Percentiles rank a stretch among this genome's conserved stretches.
Conservation (phyloP, 805 yeast species). For the Ogataea parapolymorpha region DNA sequence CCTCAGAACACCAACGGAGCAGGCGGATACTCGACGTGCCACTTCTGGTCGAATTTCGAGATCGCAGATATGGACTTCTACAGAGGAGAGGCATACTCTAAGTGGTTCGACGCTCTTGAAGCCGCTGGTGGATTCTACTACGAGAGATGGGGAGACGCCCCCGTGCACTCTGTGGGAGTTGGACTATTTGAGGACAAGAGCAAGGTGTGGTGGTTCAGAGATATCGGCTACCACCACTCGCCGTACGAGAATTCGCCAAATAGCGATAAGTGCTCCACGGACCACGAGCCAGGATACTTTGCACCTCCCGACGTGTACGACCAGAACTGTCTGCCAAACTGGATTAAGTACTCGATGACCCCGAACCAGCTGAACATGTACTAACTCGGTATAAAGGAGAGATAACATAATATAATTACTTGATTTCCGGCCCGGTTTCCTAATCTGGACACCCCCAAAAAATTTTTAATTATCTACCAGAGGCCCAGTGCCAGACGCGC, state of each 20-base stretch:
- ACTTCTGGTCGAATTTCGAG: slow-evolving; percentile 87
- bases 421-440: slow-evolving; percentile 9
- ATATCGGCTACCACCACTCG: slow-evolving; percentile 48
- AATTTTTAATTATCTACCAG: slow-evolving; percentile 3
- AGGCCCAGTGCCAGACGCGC: slow-evolving; percentile 5
- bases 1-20: slow-evolving; percentile 42
- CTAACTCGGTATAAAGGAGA: slow-evolving; percentile 1
- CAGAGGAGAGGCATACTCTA: slow-evolving; percentile 64
- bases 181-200: slow-evolving; percentile 45
- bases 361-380: slow-evolving; percentile 18
- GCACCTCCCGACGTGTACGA: slow-evolving; percentile 37
- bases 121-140: slow-evolving; percentile 78
- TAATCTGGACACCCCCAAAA: slow-evolving; percentile 6
- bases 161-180: slow-evolving; percentile 49
- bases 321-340: slow-evolving; percentile 69
- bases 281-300: slow-evolving; percentile 21
- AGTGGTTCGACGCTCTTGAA: slow-evolving; percentile 67
- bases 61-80: slow-evolving; percentile 73
- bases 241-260: slow-evolving; percentile 49
- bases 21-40: slow-evolving; percentile 72
- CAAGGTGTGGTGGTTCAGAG: slow-evolving; percentile 52
- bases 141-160: slow-evolving; percentile 62
- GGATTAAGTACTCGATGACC: slow-evolving; percentile 47
- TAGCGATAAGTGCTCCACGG: slow-evolving; percentile 21
- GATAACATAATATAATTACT: slow-evolving; percentile 2